Conservation (phyloP, 305 asterid genomes). For the Solanum hybrid region DNA sequence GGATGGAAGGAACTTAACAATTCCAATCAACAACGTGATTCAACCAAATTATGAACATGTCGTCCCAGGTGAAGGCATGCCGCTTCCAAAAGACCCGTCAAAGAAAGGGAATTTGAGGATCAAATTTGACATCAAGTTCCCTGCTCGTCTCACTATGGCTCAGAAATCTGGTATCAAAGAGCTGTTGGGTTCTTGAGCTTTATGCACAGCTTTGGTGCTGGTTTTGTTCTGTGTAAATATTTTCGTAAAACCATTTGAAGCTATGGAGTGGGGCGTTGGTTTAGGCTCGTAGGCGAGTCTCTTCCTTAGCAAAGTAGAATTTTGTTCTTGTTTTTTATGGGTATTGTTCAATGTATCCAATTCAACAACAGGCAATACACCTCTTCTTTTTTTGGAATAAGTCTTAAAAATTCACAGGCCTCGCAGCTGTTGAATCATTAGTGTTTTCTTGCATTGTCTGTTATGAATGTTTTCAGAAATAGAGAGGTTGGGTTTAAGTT, state of each 20-base stretch:
- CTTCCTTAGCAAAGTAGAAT: not conserved
- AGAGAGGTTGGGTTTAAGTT: not conserved
- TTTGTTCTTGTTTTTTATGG: not conserved
- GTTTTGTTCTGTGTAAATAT: not conserved
- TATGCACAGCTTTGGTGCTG: not conserved
- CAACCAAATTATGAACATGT: conserved; percentile 21
- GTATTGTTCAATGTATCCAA: not conserved
- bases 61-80: conserved; percentile 28
- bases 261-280: not conserved
- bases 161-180: conserved; percentile 26
- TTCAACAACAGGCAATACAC: not conserved
- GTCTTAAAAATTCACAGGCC: not conserved
- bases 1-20: conserved; percentile 23
- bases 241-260: not conserved
- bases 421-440: not conserved
- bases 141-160: conserved; percentile 15
- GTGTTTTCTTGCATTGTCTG: not conserved
- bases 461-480: not conserved
- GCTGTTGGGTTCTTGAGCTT: conserved; percentile 17
- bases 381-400: not conserved
- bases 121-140: conserved; percentile 28
- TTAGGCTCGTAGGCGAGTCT: not conserved
- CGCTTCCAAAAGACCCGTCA: conserved; percentile 23
- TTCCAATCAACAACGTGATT: conserved; percentile 18
- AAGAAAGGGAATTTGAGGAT: conserved; percentile 25